Percentiles rank a stretch among this genome's conserved stretches.
Evolutionary conservation across 805 yeast genomes (phyloP).

Genomic region (Scheffersomyces spartinae): DNA sequence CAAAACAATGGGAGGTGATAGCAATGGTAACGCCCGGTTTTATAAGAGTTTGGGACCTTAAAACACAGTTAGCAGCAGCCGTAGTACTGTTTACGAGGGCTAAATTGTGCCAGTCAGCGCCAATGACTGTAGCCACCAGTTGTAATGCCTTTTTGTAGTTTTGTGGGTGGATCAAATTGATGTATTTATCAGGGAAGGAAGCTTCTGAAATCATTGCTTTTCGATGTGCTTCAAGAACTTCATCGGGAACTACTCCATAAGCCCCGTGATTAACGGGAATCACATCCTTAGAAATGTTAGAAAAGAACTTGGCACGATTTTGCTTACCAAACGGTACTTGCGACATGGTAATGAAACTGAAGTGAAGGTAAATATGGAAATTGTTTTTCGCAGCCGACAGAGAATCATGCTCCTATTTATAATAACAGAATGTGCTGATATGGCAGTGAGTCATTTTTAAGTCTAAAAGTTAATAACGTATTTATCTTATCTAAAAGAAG

Average conservation of each 20-base stretch:
- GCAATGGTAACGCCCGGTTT: conserved; percentile 22
- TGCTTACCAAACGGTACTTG: conserved; percentile 18
- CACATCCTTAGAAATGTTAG: conserved; percentile 11
- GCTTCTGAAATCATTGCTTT: conserved; percentile 11
- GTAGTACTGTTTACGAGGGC: conserved; percentile 30
- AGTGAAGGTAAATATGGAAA: too few species aligned
- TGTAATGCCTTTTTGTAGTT: conserved; percentile 15
- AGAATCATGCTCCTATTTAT: too few species aligned
- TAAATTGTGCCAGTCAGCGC: conserved; percentile 17
- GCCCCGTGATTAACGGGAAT: conserved; percentile 29
- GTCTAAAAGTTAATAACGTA: neutral
- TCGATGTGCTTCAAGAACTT: conserved; percentile 12
- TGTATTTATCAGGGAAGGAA: conserved; percentile 16
- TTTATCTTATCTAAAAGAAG: conserved; percentile 5
- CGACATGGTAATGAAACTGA: neutral
- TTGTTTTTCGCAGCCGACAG: too few species aligned
- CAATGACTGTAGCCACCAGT: conserved; percentile 10
- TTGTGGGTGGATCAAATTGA: conserved; percentile 6
- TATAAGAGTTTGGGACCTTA: conserved; percentile 19
- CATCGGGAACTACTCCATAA: conserved; percentile 22
- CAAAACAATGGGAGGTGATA: conserved; percentile 19
- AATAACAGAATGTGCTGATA: too few species aligned
- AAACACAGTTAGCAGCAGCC: conserved; percentile 22
- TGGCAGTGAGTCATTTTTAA: neutral
- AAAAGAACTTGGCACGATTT: conserved; percentile 17